Evolutionary conservation across 129 eudicot genomes (phyloP).

Genomic region (Flaveria trinervia): DNA sequence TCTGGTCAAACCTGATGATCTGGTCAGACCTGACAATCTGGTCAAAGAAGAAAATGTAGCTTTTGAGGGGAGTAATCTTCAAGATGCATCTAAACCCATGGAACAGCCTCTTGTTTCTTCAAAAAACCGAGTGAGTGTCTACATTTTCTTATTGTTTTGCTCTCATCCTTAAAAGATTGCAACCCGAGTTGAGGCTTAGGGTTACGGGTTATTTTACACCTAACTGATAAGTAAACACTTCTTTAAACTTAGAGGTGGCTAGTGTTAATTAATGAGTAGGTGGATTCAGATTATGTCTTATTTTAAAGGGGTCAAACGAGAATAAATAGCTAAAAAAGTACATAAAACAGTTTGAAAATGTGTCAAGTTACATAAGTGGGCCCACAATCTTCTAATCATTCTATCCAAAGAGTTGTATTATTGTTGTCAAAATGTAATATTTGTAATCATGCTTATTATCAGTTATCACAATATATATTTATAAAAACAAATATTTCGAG

Average conservation of each 20-base stretch:
- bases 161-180: neutral
- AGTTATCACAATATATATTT: neutral
- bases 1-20: constrained; percentile 37
- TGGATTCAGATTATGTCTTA: neutral
- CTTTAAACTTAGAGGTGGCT: neutral
- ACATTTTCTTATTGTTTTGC: neutral
- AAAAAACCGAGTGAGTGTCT: constrained; percentile 45
- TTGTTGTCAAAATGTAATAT: neutral
- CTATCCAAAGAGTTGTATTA: neutral
- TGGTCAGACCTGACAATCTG: constrained; percentile 39
- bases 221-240: neutral
- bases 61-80: constrained; percentile 27
- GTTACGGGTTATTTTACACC: neutral
- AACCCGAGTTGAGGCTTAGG: neutral
- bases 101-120: constrained; percentile 37
- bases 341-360: neutral
- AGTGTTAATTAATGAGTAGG: neutral
- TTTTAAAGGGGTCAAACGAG: neutral
- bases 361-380: neutral
- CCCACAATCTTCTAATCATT: neutral
- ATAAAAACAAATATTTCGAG: neutral
- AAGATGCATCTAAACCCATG: constrained; percentile 40
- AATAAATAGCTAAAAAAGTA: neutral
- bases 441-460: neutral
- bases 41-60: constrained; percentile 44